A percentile compares a stretch with the other conserved stretches of the same genome.
phyloP scores from a whole-genome alignment of 257 asterid genomes.

The Henckelia pumila region DNA sequence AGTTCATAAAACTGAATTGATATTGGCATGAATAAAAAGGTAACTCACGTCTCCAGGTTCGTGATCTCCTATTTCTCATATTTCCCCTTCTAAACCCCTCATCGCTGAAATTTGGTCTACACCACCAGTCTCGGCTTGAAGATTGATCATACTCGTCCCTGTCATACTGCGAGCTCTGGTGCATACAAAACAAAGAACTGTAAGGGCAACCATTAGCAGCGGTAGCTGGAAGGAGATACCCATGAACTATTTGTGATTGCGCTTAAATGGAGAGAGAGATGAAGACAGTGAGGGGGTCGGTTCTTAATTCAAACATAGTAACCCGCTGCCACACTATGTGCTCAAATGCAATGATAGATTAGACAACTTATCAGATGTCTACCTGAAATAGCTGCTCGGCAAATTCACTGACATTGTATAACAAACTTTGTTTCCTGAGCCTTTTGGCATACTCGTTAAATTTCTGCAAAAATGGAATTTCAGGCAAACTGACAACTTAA shows the following conservation, averaged over 20 bases:
- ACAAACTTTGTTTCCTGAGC: constrained; percentile 49
- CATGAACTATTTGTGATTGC: not conserved
- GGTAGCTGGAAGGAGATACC: constrained; percentile 10
- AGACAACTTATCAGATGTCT: constrained; percentile 12
- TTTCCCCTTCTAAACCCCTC: constrained; percentile 46
- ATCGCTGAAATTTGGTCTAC: constrained; percentile 48
- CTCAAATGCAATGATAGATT: not conserved
- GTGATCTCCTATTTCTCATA: constrained; percentile 42
- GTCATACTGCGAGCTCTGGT: constrained; percentile 54
- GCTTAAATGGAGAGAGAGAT: not conserved
- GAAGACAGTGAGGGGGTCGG: not conserved
- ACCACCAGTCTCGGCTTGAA: constrained; percentile 57
- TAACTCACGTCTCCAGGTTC: constrained; percentile 40
- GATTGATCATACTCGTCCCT: constrained; percentile 47
- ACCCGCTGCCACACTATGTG: constrained; percentile 1
- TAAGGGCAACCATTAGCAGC: constrained; percentile 15
- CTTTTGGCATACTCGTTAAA: constrained; percentile 48
- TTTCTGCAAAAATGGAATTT: constrained; percentile 41
- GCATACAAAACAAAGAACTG: constrained; percentile 8
- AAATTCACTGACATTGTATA: constrained; percentile 58
- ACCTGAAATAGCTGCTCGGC: constrained; percentile 81
- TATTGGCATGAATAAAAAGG: constrained; percentile 15
- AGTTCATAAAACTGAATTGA: not conserved
- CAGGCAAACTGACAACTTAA: constrained; percentile 15
- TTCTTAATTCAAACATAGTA: not conserved